Percentiles rank a stretch among this genome's conserved stretches.
These are phyloP conservation scores for Trichoderma sp. DNA, from an alignment of 2,329 filamentous ascomycete genomes.

Conservation along the genomic window DNA sequence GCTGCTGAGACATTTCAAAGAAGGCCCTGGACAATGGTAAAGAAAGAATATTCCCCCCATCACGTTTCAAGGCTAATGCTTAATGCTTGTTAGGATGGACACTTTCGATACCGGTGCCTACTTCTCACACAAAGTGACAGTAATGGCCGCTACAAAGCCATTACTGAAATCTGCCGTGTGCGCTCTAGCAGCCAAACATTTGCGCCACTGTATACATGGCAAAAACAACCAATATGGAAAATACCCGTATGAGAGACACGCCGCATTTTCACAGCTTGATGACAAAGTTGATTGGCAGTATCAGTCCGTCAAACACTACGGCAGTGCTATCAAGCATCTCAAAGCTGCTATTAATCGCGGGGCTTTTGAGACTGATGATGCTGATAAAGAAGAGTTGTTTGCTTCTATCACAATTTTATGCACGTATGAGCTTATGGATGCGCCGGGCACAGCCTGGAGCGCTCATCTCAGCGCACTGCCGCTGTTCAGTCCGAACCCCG, in stretches of 20 bases:
- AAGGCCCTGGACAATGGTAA: slow-evolving; percentile 21
- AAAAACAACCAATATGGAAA: not conserved
- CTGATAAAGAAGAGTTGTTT: slow-evolving; percentile 14
- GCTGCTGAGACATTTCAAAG: slow-evolving; percentile 18
- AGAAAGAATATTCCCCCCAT: too few species aligned
- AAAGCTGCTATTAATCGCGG: slow-evolving; percentile 11
- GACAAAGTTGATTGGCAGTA: slow-evolving; percentile 15
- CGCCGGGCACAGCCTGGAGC: slow-evolving; percentile 18
- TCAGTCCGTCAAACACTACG: slow-evolving; percentile 18
- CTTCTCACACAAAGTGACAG: slow-evolving; percentile 20
- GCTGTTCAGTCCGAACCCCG: not conserved
- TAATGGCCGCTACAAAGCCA: slow-evolving; percentile 18
- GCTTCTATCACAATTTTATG: slow-evolving; percentile 16
- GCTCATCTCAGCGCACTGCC: slow-evolving; percentile 23
- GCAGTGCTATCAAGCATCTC: slow-evolving; percentile 10
- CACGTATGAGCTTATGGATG: slow-evolving; percentile 21
- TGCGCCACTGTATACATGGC: not conserved
- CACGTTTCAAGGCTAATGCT: not conserved
- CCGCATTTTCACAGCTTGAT: not conserved
- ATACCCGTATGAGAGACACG: not conserved
- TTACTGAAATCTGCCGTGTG: slow-evolving; percentile 18
- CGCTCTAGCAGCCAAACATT: slow-evolving; percentile 15
- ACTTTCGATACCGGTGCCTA: slow-evolving; percentile 22
- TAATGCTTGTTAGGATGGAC: slow-evolving; percentile 4
- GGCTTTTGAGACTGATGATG: slow-evolving; percentile 16